Evolutionary conservation across 1,284 basidiomycete species (phyloP).

Genomic region (Rhodotorula sp.): DNA sequence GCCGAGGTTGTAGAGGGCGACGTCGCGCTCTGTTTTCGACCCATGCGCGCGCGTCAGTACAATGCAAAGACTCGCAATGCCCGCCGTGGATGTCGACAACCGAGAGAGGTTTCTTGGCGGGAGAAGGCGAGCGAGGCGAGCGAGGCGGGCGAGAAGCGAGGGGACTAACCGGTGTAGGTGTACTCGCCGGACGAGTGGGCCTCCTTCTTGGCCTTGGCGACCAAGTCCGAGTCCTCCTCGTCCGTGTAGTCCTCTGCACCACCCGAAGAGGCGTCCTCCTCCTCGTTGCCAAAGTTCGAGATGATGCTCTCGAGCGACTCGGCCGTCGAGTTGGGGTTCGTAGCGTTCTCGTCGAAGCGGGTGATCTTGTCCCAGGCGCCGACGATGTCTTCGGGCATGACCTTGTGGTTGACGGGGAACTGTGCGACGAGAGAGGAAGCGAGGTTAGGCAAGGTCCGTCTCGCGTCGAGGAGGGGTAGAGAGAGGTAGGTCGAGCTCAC

Average conservation of each 20-base stretch:
- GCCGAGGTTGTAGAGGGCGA: slow-evolving; percentile 94
- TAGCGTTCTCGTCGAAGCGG: slow-evolving; percentile 69
- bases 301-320: slow-evolving; percentile 66
- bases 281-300: slow-evolving; percentile 39
- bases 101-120: too few species aligned
- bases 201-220: slow-evolving; percentile 75
- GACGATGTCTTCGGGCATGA: slow-evolving; percentile 74
- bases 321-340: slow-evolving; percentile 66
- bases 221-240: slow-evolving; percentile 77
- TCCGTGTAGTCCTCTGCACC: slow-evolving; percentile 60
- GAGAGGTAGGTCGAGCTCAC: slow-evolving; percentile 10
- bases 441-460: background rate
- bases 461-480: slow-evolving; percentile 34
- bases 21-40: slow-evolving; percentile 58
- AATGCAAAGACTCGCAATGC: too few species aligned
- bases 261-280: background rate
- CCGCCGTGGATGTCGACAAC: too few species aligned
- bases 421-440: slow-evolving; percentile 23
- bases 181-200: slow-evolving; percentile 61
- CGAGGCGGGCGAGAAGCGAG: too few species aligned
- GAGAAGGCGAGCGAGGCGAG: background rate
- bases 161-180: slow-evolving; percentile 58
- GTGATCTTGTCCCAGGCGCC: slow-evolving; percentile 78
- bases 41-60: background rate
- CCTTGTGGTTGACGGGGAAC: slow-evolving; percentile 73